Evolutionary conservation across 2,329 filamentous ascomycete species (phyloP).

Genomic region (Neonectria coccinea): DNA sequence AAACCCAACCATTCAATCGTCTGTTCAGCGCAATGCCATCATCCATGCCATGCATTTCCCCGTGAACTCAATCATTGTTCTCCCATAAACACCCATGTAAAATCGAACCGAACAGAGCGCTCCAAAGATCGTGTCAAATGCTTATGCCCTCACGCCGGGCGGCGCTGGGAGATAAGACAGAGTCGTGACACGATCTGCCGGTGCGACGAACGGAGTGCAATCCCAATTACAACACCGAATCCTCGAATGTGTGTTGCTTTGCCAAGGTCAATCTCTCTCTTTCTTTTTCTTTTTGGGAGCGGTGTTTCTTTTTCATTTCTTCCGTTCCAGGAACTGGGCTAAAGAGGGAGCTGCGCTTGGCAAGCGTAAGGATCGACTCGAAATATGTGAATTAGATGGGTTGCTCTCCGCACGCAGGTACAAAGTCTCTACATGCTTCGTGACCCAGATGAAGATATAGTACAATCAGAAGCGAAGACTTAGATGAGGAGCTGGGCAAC

Average conservation of each 20-base stretch:
- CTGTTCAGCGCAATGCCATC: slow-evolving; percentile 26
- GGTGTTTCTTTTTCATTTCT: slow-evolving; percentile 20
- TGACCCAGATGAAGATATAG: slow-evolving; percentile 39
- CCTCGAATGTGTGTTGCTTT: slow-evolving; percentile 37
- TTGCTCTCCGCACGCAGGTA: slow-evolving; percentile 43
- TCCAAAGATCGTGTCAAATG: slow-evolving; percentile 24
- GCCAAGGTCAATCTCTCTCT: slow-evolving; percentile 35
- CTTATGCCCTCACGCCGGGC: slow-evolving; percentile 27
- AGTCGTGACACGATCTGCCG: slow-evolving; percentile 15
- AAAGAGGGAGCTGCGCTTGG: slow-evolving; percentile 38
- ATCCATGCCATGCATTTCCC: slow-evolving; percentile 38
- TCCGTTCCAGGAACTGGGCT: slow-evolving; percentile 29
- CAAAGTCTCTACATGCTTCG: slow-evolving; percentile 44
- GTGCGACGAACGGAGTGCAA: slow-evolving; percentile 36
- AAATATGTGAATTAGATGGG: slow-evolving; percentile 49
- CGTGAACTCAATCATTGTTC: slow-evolving; percentile 36
- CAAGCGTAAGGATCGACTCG: slow-evolving; percentile 46
- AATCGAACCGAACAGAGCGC: slow-evolving; percentile 17
- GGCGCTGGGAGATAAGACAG: slow-evolving; percentile 26
- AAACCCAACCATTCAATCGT: slow-evolving; percentile 26
- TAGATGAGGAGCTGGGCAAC: slow-evolving; percentile 49
- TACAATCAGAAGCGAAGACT: slow-evolving; percentile 43
- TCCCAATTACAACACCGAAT: slow-evolving; percentile 41
- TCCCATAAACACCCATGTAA: slow-evolving; percentile 38
- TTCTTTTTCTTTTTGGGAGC: slow-evolving; percentile 16